phyloP scores from a whole-genome alignment of 164 flowering plant genomes.

The Berberis vulgaris region DNA sequence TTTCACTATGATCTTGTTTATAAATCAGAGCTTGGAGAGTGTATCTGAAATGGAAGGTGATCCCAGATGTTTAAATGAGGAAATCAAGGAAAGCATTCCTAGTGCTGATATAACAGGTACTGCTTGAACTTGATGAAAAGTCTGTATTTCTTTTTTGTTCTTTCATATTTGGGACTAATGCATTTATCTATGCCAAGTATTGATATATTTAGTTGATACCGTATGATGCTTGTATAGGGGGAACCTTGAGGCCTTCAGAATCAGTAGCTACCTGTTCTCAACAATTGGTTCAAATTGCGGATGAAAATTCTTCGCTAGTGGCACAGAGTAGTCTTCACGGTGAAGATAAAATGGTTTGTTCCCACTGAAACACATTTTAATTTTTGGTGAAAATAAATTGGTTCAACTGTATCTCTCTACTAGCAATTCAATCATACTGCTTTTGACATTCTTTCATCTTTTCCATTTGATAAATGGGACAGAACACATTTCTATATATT shows the following conservation, averaged over 20 bases:
- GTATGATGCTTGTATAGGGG: slow-evolving; percentile 2
- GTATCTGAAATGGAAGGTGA: background rate
- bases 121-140: background rate
- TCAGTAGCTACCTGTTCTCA: slow-evolving; percentile 12
- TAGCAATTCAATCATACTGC: background rate
- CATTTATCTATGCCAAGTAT: background rate
- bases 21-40: slow-evolving; percentile 4
- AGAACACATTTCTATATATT: too few relatives aligned
- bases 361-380: background rate
- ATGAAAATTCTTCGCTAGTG: slow-evolving; percentile 8
- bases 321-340: slow-evolving; percentile 2
- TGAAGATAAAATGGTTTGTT: slow-evolving; percentile 13
- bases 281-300: slow-evolving; percentile 7
- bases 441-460: too few relatives aligned
- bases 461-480: too few relatives aligned
- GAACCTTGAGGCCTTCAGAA: slow-evolving; percentile 10
- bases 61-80: slow-evolving; percentile 2
- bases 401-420: background rate
- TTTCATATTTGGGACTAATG: background rate
- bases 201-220: background rate
- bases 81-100: slow-evolving; percentile 7
- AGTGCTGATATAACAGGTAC: slow-evolving; percentile 8
- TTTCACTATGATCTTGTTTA: background rate
- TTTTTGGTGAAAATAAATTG: background rate
- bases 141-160: background rate